Evolutionary conservation across 495 filamentous ascomycete genomes (phyloP).

Genomic region (Trichoderma erinaceum): DNA sequence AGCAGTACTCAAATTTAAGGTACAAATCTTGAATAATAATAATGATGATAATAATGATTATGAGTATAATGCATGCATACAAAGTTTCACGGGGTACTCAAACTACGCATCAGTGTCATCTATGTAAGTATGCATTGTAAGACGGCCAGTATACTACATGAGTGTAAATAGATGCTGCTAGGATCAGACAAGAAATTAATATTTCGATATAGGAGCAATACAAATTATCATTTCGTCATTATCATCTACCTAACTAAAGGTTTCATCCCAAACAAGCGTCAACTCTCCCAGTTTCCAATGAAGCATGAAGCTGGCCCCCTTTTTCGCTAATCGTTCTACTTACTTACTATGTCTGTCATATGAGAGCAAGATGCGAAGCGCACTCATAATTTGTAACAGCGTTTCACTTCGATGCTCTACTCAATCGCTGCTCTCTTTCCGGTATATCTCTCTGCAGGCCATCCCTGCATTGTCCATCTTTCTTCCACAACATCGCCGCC

Average conservation of each 20-base stretch:
- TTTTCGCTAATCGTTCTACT: neutral
- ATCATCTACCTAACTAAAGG: too few species aligned
- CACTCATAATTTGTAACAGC: neutral
- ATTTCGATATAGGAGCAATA: too few species aligned
- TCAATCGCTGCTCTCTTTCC: neutral
- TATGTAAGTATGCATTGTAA: too few species aligned
- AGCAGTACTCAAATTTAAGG: neutral
- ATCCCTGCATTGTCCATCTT: constrained; percentile 38
- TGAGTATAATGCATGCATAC: neutral
- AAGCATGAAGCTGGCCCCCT: too few species aligned
- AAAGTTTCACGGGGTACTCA: too few species aligned
- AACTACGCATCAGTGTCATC: too few species aligned
- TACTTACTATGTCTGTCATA: neutral
- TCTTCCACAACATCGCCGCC: constrained; percentile 41
- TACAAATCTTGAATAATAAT: neutral
- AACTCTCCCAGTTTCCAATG: too few species aligned
- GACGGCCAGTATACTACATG: too few species aligned
- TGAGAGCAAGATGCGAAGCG: neutral
- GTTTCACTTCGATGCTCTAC: neutral
- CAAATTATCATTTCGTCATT: too few species aligned
- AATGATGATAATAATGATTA: constrained; percentile 7
- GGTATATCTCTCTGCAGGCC: constrained; percentile 35
- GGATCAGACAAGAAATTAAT: too few species aligned
- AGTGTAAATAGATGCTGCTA: too few species aligned
- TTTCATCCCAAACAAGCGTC: too few species aligned